Conservation (phyloP, 129 eudicot species). For the Chrysanthemum makinoi region DNA sequence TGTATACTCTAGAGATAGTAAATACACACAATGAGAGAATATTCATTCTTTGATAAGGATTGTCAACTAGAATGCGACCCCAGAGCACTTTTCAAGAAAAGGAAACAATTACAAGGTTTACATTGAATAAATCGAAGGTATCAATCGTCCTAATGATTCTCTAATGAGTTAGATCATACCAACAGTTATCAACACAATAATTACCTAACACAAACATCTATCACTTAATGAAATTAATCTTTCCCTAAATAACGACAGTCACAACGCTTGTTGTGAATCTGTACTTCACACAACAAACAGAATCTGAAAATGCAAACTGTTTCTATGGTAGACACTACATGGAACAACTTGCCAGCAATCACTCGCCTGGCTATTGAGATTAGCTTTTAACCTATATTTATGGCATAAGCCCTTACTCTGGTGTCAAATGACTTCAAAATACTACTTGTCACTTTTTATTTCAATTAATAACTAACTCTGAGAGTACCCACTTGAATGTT, state of each 20-base stretch:
- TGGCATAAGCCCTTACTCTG: background rate
- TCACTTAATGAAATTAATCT: too few species aligned
- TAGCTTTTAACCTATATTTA: background rate
- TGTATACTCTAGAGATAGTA: background rate
- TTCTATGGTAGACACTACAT: too few species aligned
- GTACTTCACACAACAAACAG: too few species aligned
- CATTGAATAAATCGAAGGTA: background rate
- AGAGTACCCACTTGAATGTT: too few species aligned
- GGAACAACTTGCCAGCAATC: background rate
- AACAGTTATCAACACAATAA: background rate
- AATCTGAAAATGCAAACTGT: too few species aligned
- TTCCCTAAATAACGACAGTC: too few species aligned
- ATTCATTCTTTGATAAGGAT: background rate
- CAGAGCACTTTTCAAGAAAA: background rate
- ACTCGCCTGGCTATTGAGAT: background rate
- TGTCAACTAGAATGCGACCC: background rate
- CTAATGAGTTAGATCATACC: background rate
- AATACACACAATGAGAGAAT: background rate
- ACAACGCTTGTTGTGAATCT: too few species aligned
- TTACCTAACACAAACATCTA: background rate
- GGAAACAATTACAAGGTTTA: background rate
- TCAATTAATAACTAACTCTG: too few species aligned
- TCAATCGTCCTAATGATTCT: conserved; percentile 10
- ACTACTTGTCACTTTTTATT: too few species aligned
- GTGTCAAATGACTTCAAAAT: too few species aligned